Conservation (phyloP, 2,329 filamentous ascomycete genomes). For the Aspergillus texensis region DNA sequence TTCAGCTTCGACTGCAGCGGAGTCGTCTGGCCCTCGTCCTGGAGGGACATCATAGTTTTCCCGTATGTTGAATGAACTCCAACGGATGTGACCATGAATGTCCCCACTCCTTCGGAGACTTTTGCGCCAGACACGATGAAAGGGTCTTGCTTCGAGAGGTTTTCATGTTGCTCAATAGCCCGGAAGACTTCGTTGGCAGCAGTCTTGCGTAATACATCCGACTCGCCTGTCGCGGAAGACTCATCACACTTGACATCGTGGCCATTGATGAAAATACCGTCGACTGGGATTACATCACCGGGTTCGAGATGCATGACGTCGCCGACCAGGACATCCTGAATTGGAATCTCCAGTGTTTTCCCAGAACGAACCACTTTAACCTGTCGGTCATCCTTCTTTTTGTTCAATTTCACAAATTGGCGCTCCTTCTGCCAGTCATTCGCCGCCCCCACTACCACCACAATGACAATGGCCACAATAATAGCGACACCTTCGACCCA, state of each 20-base stretch:
- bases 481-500: constrained; percentile 85
- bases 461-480: constrained; percentile 73
- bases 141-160: constrained; percentile 69
- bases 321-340: constrained; percentile 72
- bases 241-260: constrained; percentile 72
- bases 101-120: constrained; percentile 74
- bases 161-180: constrained; percentile 63
- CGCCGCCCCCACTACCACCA: constrained; percentile 74
- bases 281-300: constrained; percentile 71
- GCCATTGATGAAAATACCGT: constrained; percentile 70
- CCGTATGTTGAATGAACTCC: constrained; percentile 75
- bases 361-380: constrained; percentile 79
- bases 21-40: constrained; percentile 75
- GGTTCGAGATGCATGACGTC: constrained; percentile 74
- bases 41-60: constrained; percentile 76
- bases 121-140: constrained; percentile 82
- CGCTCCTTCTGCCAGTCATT: constrained; percentile 84
- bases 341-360: constrained; percentile 67
- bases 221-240: constrained; percentile 76
- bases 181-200: constrained; percentile 65
- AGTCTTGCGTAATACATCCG: constrained; percentile 70
- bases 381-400: constrained; percentile 74
- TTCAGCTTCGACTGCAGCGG: constrained; percentile 79
- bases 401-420: constrained; percentile 78
- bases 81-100: constrained; percentile 73